Evolutionary conservation across 768 basidiomycete genomes (phyloP), one percentile per base, ranked within the genome.

Genomic region (Lentinula guzmanii): DNA sequence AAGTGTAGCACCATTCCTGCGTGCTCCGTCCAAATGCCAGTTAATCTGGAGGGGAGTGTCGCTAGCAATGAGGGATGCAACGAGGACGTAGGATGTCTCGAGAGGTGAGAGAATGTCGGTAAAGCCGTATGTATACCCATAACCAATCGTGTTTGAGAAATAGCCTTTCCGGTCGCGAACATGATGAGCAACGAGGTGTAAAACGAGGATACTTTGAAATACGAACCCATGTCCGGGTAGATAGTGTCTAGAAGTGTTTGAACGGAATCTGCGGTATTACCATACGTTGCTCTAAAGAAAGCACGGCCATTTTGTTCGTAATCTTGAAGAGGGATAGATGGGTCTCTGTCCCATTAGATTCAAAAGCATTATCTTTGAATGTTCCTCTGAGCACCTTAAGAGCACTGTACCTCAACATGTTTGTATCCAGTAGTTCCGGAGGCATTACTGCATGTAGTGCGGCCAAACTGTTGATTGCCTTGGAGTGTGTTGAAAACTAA

Each of bases 21-120:
- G 73, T 2, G 86, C 85, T 15, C 82, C 82, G 11, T 76, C 73
- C 24, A 89, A 73, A 66, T 89, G 87, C 87, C 87, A 89, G n/a
- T 64, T 72, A 34, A 85, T 82, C 66, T 89, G 87, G 42, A 75
- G 80, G 0, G 86, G 85, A 37, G 84, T 80, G 67, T 89, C 86
- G 60, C 75, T 76, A 3, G 83, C 79, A 66, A 89, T 82, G 51
- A 87, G 77, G 0, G 85, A 80, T 11, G 86, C 78, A n/a, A 87
- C 80, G 64, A 87, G 70, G 13, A 79, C 75, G 67, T 81, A 89
- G 2, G 85, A 83, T 1, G 84, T 83, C 67, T 89, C 86, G 43
- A 80, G 66, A 2, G 75, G 71, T 1, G 82, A 76, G 7, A 85
- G 69, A 21, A 80, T 72, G 0, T 77, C 76, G 24, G 76, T 75